Conservation (phyloP, 805 yeast genomes). For the Kuraishia capsulata region DNA sequence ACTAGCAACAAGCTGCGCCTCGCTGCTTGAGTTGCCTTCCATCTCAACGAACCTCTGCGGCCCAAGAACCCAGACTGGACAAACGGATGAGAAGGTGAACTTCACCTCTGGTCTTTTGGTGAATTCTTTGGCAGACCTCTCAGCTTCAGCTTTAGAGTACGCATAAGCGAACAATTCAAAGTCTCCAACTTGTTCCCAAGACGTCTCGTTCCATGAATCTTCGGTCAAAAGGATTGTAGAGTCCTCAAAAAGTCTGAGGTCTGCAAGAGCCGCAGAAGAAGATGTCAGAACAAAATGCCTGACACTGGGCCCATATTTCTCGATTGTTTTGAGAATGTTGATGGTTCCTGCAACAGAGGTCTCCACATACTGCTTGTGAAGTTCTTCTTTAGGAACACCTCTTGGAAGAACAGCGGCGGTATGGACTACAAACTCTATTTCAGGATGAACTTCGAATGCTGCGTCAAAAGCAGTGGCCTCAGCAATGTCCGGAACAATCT, state of each 20-base stretch:
- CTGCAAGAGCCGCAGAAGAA: conserved; percentile 37
- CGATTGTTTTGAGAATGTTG: conserved; percentile 29
- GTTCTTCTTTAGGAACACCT: too few species aligned
- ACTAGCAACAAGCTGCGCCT: too few species aligned
- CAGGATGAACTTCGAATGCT: conserved; percentile 24
- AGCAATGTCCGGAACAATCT: conserved; percentile 20
- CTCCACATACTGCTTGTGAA: conserved; percentile 28
- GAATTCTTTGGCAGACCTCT: conserved; percentile 51
- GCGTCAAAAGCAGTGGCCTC: conserved; percentile 32
- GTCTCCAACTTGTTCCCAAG: conserved; percentile 21
- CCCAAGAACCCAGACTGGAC: conserved; percentile 39
- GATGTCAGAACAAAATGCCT: conserved; percentile 34
- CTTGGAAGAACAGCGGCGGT: conserved; percentile 26
- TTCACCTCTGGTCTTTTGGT: conserved; percentile 25
- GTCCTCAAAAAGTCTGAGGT: conserved; percentile 11
- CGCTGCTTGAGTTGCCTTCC: too few species aligned
- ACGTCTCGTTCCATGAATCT: conserved; percentile 27
- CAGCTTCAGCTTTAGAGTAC: conserved; percentile 47
- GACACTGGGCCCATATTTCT: conserved; percentile 26
- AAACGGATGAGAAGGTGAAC: conserved; percentile 30
- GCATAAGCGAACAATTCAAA: conserved; percentile 21
- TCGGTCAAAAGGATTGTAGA: conserved; percentile 14
- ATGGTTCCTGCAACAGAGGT: conserved; percentile 39
- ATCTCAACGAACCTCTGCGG: conserved; percentile 37
- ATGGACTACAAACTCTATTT: conserved; percentile 23